Conservation (phyloP, 352 stramenopile genomes). For the Phytophthora pluvialis region DNA sequence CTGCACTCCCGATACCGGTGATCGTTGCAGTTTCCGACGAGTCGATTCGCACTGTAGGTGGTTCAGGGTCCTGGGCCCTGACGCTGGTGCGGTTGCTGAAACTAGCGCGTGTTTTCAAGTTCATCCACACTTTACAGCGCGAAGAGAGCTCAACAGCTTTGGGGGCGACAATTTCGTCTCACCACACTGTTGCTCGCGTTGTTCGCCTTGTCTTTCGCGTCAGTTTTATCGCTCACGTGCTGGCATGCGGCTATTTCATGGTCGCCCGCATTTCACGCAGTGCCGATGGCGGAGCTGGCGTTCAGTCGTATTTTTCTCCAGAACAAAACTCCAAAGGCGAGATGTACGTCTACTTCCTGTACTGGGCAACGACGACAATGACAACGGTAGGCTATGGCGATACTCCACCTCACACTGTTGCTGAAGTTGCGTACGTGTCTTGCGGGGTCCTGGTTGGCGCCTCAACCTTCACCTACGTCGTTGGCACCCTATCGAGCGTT, state of each 20-base stretch:
- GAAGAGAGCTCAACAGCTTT: conserved; percentile 54
- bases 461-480: conserved; percentile 80
- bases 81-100: conserved; percentile 84
- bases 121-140: conserved; percentile 70
- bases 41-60: conserved; percentile 17
- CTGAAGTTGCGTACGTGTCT: conserved; percentile 63
- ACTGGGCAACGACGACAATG: conserved; percentile 84
- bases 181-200: conserved; percentile 63
- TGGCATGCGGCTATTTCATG: conserved; percentile 74
- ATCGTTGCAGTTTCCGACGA: conserved; percentile 37
- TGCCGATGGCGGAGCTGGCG: conserved; percentile 6
- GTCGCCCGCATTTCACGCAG: conserved; percentile 45
- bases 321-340: conserved; percentile 39
- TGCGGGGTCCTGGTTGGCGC: conserved; percentile 64
- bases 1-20: conserved; percentile 57
- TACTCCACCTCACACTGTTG: conserved; percentile 56
- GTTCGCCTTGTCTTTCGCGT: conserved; percentile 67
- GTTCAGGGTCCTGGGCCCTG: conserved; percentile 35
- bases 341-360: conserved; percentile 76
- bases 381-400: conserved; percentile 85
- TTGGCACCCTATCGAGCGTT: conserved; percentile 78
- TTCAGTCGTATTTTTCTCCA: conserved; percentile 27
- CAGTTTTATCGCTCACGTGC: conserved; percentile 63
- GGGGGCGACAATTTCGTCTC: conserved; percentile 34
- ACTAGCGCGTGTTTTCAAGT: conserved; percentile 87